These are phyloP conservation scores for Zygosaccharomyces lentus DNA, from an alignment of 805 yeast genomes.

Conservation along the genomic window DNA sequence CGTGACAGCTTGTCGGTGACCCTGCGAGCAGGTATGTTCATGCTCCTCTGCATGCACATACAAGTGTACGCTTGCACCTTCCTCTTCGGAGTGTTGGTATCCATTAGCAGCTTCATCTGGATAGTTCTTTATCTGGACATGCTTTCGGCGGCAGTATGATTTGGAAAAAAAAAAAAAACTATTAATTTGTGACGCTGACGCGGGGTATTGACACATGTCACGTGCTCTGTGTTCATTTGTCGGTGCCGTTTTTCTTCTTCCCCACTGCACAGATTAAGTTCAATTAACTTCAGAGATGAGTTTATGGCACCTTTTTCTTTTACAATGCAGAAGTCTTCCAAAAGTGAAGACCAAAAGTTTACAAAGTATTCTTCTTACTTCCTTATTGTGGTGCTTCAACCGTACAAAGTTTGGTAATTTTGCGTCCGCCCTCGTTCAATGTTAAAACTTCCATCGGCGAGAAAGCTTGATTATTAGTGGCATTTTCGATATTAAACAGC, in stretches of 20 bases:
- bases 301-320: no score
- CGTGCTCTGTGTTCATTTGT: no score
- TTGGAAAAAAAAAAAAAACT: background rate
- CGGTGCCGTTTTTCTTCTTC: no score
- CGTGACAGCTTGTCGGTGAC: slow-evolving; percentile 9
- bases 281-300: background rate
- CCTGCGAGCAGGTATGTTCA: slow-evolving; percentile 12
- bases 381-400: no score
- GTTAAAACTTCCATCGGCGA: background rate
- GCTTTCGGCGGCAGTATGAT: slow-evolving; percentile 1
- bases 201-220: background rate
- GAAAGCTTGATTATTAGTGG: slow-evolving; percentile 5
- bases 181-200: background rate
- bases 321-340: background rate
- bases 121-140: slow-evolving; percentile 13
- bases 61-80: slow-evolving; percentile 11
- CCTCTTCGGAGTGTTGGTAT: slow-evolving; percentile 11
- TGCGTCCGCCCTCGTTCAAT: background rate
- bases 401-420: background rate
- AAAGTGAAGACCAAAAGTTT: background rate
- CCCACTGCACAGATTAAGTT: no score
- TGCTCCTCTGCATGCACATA: slow-evolving; percentile 11
- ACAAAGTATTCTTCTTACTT: background rate
- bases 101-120: slow-evolving; percentile 12
- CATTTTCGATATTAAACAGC: background rate